Evolutionary conservation across 1,284 basidiomycete species (phyloP).

Genomic region (Cutaneotrichosporon curvatum): DNA sequence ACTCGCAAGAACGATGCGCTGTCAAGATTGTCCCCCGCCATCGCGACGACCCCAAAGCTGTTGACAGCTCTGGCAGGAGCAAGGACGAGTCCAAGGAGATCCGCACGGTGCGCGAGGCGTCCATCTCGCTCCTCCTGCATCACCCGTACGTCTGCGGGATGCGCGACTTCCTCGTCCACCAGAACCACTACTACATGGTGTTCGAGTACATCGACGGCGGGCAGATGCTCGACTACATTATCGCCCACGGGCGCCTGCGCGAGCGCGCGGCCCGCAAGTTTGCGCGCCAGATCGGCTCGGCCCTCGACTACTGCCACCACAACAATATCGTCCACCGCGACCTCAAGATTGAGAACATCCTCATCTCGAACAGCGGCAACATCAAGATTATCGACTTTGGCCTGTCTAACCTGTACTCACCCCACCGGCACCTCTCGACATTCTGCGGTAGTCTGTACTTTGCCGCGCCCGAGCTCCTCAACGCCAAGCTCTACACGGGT

Average conservation of each 20-base stretch:
- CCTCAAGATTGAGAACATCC: conserved; percentile 98
- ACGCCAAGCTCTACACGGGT: conserved; percentile 92
- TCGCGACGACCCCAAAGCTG: conserved; percentile 39
- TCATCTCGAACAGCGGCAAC: conserved; percentile 96
- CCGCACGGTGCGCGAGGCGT: conserved; percentile 89
- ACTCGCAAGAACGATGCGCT: conserved; percentile 91
- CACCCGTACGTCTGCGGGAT: conserved; percentile 99
- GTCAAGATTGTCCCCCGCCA: conserved; percentile 95
- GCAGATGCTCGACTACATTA: conserved; percentile 99
- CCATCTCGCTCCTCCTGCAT: conserved; percentile 85
- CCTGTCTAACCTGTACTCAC: conserved; percentile 92
- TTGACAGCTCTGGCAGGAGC: conserved; percentile 53
- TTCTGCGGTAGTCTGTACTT: conserved; percentile 98
- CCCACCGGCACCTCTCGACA: conserved; percentile 72
- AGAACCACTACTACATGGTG: conserved; percentile 98
- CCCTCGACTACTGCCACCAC: conserved; percentile 92
- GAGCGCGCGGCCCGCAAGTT: conserved; percentile 96
- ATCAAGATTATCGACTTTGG: conserved; percentile 99
- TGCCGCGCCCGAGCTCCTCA: conserved; percentile 91
- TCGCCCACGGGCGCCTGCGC: conserved; percentile 89
- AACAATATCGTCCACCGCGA: conserved; percentile 96
- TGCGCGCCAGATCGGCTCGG: conserved; percentile 90
- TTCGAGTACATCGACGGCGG: conserved; percentile 98
- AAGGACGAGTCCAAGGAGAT: conserved; percentile 94
- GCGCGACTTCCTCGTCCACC: conserved; percentile 94